These are phyloP conservation scores for Diaporthe capsici DNA, from an alignment of 2,329 filamentous ascomycete species.

Conservation along the genomic window DNA sequence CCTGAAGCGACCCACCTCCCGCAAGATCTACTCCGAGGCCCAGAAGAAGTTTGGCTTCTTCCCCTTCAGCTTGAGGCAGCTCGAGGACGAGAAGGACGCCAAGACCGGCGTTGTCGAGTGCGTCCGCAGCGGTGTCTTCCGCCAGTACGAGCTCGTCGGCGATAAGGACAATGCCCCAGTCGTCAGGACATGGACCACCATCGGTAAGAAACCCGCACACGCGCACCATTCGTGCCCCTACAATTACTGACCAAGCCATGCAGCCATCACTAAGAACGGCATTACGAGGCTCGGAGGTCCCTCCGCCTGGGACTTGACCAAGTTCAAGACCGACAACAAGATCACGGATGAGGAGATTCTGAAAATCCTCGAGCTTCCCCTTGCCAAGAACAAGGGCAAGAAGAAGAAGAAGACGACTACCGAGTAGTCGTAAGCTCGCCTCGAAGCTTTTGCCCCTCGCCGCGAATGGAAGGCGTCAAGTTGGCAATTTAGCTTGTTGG, in stretches of 20 bases:
- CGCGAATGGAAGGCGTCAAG: neutral
- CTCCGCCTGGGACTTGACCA: slow-evolving; percentile 80
- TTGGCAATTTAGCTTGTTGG: slow-evolving; percentile 18
- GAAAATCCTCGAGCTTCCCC: slow-evolving; percentile 91
- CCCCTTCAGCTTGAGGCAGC: slow-evolving; percentile 96
- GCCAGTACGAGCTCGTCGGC: slow-evolving; percentile 95
- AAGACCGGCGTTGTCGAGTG: slow-evolving; percentile 97
- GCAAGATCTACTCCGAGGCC: slow-evolving; percentile 92
- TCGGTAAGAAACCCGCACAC: slow-evolving; percentile 75
- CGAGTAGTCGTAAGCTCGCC: slow-evolving; percentile 37
- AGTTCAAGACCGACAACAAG: slow-evolving; percentile 97
- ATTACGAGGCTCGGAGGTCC: slow-evolving; percentile 87
- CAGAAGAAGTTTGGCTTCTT: slow-evolving; percentile 98
- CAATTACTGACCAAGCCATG: slow-evolving; percentile 45
- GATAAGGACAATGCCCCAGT: slow-evolving; percentile 92
- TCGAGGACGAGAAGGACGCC: slow-evolving; percentile 96
- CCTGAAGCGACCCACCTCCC: slow-evolving; percentile 93
- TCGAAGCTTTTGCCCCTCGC: neutral
- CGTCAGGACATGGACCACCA: slow-evolving; percentile 87
- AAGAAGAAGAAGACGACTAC: slow-evolving; percentile 78
- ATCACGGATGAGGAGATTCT: slow-evolving; percentile 96
- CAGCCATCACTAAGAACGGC: slow-evolving; percentile 98
- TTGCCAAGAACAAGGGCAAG: slow-evolving; percentile 89
- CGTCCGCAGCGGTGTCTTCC: slow-evolving; percentile 90
- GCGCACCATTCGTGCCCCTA: slow-evolving; percentile 41